Evolutionary conservation across 1,139 yeast genomes (phyloP).

Genomic region (Saccharomyces pastorianus): DNA sequence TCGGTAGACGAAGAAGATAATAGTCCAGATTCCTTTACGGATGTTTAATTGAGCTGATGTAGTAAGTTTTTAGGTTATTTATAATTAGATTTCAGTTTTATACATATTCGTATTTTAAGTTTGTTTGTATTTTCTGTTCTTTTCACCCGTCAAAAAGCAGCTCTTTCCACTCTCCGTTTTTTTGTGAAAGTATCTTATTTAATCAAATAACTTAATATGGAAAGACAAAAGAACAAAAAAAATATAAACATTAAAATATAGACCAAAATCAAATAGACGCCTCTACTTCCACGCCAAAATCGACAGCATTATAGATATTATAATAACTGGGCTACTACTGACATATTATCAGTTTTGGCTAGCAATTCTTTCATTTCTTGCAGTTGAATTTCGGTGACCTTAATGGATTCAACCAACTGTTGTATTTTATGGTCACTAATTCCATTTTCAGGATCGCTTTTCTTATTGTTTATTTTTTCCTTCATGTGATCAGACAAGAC

Average conservation of each 20-base stretch:
- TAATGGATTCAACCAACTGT: slow-evolving; percentile 48
- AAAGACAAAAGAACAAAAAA: too few relatives aligned
- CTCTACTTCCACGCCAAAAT: background rate
- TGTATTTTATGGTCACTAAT: slow-evolving; percentile 32
- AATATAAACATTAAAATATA: background rate
- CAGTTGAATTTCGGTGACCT: slow-evolving; percentile 46
- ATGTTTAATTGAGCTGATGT: background rate
- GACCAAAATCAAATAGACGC: background rate
- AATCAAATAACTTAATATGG: too few relatives aligned
- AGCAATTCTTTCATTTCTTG: slow-evolving; percentile 33
- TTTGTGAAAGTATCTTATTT: too few relatives aligned
- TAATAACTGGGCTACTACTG: background rate
- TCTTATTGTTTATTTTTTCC: slow-evolving; percentile 3
- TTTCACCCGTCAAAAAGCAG: background rate
- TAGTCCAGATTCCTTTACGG: slow-evolving; percentile 5
- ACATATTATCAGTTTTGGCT: slow-evolving; percentile 6
- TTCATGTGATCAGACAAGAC: slow-evolving; percentile 9
- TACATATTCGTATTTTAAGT: background rate
- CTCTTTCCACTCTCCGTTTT: too few relatives aligned
- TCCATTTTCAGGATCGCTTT: slow-evolving; percentile 6
- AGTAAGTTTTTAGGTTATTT: background rate
- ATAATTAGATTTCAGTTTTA: background rate
- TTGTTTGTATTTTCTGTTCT: background rate
- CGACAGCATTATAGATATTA: background rate
- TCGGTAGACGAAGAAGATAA: slow-evolving; percentile 8